Evolutionary conservation across 257 asterid species (phyloP), one percentile per base, ranked within the genome.

Genomic region (Haberlea rhodopensis): DNA sequence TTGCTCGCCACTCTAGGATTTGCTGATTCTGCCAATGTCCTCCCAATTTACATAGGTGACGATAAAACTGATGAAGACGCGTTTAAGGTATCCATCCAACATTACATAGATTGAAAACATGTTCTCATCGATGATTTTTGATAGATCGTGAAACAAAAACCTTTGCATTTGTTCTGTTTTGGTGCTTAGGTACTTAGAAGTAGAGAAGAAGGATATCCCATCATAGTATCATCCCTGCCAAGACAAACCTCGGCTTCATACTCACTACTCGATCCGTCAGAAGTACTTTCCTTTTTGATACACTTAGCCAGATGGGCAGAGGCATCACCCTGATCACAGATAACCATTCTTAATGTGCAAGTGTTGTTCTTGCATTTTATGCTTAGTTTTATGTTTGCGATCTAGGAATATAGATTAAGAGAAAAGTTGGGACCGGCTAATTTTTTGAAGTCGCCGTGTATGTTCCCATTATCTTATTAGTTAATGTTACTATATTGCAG

Each of bases 21-120:
- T 52, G 51, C 83, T 2, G 51, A 78, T 29, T 81, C 84, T 2
- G 31, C 23, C 63, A 59, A 73, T 20, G 91, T 86, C 69, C 58
- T 88, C 62, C 91, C 97, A 0, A 27, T 90, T 32, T 90, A 84
- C 57, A 76, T 90, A 0, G 96, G 97, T 4, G 97, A 88, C 53
- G 97, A 90, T 70, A 79, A 63, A 64, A 86, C 95, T 6, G 97
- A 90, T 15, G 97, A 90, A 78, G 97, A 90, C 60, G 97, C 94
- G 1, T 90, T 90, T 53, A 81, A 84, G 95, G 97, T 90, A 58
- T 8, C 5, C 10, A n/a, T 53, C 8, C 5, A 32, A 18, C 5
- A 19, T 4, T 13, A 16, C 5, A 37, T 21, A 0, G 9, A 8
- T 3, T 32, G 3, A 8, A 32, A 37, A 0, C 31, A 10, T 34